Evolutionary conservation across 2,329 filamentous ascomycete genomes (phyloP), one percentile per base, ranked within the genome.

Genomic region (Aspergillus ibericus): DNA sequence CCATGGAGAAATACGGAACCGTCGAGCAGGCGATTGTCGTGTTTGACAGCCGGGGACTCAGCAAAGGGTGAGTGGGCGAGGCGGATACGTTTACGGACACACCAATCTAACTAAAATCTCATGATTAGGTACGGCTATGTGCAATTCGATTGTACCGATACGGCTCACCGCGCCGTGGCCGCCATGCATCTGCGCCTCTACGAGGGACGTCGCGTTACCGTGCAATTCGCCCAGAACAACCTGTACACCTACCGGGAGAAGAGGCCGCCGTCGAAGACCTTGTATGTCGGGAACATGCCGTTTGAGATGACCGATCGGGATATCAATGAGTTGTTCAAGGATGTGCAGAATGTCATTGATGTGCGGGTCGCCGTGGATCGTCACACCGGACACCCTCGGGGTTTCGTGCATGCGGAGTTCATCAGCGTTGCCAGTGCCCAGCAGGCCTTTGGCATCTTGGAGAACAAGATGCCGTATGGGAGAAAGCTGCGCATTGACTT

Each of bases 391-490:
- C 88, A 90, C 77, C 89, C 90, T 36, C 83, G 90, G 72, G 92
- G 92, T 61, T 96, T 95, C 72, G 90, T 88, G 18, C 92, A 96
- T 72, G 89, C 88, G 50, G 91, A 96, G 71, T 96, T 96, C 74
- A 70, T 83, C 44, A 85, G 90, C 66, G 72, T 87, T 38, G 82
- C 86, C 62, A 85, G 85, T 61, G 90, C 91, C n/a, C 68, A 77
- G 55, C 79, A 78, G 61, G 92, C 85, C 0, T 79, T 79, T 67
- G 82, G 86, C 55, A 64, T 79, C 13, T 78, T 96, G 38, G 63
- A 74, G 53, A 75, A 77, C 20, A 84, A 85, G 74, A 74, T 79
- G 49, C 77, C 93, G n/a, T 88, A 88, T 66, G 88, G 87, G 42
- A 83, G 91, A 56, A 70, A 74, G 54, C 77, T 96, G 64, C 83